These are phyloP conservation scores for Talaromyces adpressus DNA, from an alignment of 495 filamentous ascomycete genomes.

Conservation along the genomic window DNA sequence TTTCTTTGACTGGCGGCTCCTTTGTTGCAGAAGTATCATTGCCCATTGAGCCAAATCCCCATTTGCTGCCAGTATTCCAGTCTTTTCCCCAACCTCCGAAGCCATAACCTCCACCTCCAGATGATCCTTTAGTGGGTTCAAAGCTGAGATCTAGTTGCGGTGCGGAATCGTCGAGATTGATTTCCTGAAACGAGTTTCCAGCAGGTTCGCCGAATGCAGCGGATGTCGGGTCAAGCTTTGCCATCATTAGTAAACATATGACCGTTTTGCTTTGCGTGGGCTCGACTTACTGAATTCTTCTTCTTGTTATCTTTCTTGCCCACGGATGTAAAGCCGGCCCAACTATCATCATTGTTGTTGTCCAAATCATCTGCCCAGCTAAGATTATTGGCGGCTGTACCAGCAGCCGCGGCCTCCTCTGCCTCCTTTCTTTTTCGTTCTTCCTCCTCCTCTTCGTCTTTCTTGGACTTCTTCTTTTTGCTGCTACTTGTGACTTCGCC, in stretches of 20 bases:
- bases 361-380: conserved; percentile 39
- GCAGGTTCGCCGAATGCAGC: conserved; percentile 16
- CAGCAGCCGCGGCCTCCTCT: conserved; percentile 23
- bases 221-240: conserved; percentile 14
- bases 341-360: conserved; percentile 23
- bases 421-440: conserved; percentile 28
- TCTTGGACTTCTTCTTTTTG: conserved; percentile 30
- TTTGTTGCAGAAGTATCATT: conserved; percentile 23
- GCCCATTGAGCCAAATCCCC: conserved; percentile 25
- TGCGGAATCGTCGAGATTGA: conserved; percentile 33
- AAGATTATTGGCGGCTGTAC: conserved; percentile 25
- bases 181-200: conserved; percentile 35
- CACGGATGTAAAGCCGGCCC: conserved; percentile 26
- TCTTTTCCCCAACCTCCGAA: conserved; percentile 41
- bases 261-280: not conserved
- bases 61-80: conserved; percentile 33
- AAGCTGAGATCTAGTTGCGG: conserved; percentile 43
- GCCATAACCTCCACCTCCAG: conserved; percentile 26
- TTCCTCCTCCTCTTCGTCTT: conserved; percentile 33
- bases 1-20: conserved; percentile 21
- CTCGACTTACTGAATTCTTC: conserved; percentile 38
- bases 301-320: conserved; percentile 43
- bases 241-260: conserved; percentile 5
- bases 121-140: conserved; percentile 24
- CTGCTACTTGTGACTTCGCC: conserved; percentile 27